Conservation (phyloP, 2,329 filamentous ascomycete genomes). For the Aspergillus ibericus region DNA sequence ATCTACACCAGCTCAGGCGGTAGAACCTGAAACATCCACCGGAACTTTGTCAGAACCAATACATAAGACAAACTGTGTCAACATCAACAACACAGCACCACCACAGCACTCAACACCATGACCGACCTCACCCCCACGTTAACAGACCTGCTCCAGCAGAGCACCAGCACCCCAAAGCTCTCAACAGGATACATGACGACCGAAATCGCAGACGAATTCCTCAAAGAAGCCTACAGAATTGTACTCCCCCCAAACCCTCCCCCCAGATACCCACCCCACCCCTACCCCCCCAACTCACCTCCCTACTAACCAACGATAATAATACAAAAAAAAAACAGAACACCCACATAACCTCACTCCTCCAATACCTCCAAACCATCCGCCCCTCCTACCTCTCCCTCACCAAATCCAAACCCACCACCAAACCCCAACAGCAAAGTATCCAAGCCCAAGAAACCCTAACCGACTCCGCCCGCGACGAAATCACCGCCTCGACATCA, state of each 20-base stretch:
- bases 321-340: too few relatives aligned
- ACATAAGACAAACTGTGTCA: too few relatives aligned
- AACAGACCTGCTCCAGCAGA: slow-evolving; percentile 32
- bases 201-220: slow-evolving; percentile 71
- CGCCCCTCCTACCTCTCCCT: slow-evolving; percentile 87
- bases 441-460: slow-evolving; percentile 58
- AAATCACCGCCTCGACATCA: slow-evolving; percentile 85
- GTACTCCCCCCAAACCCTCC: slow-evolving; percentile 46
- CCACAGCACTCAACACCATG: slow-evolving; percentile 28
- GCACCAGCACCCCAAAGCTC: slow-evolving; percentile 3
- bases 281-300: neutral
- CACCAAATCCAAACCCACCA: slow-evolving; percentile 28
- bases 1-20: too few relatives aligned
- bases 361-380: slow-evolving; percentile 76
- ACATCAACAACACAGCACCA: too few relatives aligned
- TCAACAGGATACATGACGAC: slow-evolving; percentile 16
- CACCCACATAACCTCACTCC: slow-evolving; percentile 76
- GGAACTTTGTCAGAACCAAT: too few relatives aligned
- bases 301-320: neutral
- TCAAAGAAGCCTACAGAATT: slow-evolving; percentile 92
- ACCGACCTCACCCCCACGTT: slow-evolving; percentile 43
- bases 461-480: slow-evolving; percentile 78
- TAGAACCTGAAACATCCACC: too few relatives aligned
- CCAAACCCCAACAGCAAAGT: too few relatives aligned
- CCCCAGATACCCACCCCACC: neutral